A percentile compares a stretch with the other conserved stretches of the same genome.
Evolutionary conservation across 305 asterid genomes (phyloP).

Genomic region (Stenogyne calaminthoides): DNA sequence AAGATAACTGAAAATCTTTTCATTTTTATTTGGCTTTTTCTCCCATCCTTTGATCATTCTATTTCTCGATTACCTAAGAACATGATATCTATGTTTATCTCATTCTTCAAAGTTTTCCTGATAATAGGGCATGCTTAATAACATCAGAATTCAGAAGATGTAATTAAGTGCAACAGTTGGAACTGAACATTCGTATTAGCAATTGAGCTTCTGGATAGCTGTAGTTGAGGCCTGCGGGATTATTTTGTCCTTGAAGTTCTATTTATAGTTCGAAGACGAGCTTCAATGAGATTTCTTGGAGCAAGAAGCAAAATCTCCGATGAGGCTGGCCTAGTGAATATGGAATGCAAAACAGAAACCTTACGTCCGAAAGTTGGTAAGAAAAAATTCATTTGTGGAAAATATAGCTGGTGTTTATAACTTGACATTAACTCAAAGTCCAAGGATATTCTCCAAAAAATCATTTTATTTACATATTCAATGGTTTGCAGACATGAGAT

Average conservation of each 20-base stretch:
- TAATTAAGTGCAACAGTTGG: constrained; percentile 4
- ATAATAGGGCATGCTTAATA: neutral
- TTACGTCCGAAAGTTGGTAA: neutral
- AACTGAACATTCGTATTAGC: neutral
- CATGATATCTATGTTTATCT: neutral
- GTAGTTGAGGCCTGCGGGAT: neutral
- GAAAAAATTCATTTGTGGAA: neutral
- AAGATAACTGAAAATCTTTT: neutral
- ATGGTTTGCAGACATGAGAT: constrained; percentile 12
- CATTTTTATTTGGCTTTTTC: neutral
- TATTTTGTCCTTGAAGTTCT: constrained; percentile 1
- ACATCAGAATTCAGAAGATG: neutral
- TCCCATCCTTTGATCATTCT: neutral
- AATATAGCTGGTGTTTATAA: neutral
- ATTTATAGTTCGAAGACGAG: too few relatives aligned
- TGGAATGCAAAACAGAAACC: neutral
- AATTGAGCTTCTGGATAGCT: constrained; percentile 17
- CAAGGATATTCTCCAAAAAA: neutral
- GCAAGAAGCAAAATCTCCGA: constrained; percentile 7
- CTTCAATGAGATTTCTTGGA: neutral
- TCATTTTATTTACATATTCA: neutral
- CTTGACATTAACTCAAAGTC: neutral
- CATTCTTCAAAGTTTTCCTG: neutral
- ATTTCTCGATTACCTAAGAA: neutral
- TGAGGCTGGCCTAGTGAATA: neutral